These are phyloP conservation scores for Alternaria consortialis DNA, from an alignment of 2,329 filamentous ascomycete species.

Conservation along the genomic window DNA sequence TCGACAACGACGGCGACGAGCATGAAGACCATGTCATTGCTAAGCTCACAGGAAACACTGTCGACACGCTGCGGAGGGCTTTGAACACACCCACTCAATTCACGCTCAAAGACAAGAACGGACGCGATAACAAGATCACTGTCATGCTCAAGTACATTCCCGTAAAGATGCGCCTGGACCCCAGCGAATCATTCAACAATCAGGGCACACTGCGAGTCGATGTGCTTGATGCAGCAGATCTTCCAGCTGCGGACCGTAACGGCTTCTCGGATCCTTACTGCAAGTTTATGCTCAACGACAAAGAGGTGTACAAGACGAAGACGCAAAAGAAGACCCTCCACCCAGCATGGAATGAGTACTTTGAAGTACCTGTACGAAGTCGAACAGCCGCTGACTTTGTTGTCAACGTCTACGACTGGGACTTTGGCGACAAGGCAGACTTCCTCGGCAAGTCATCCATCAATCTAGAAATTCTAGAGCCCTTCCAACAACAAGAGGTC, in stretches of 20 bases:
- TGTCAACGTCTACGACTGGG: slow-evolving; percentile 90
- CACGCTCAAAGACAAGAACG: slow-evolving; percentile 79
- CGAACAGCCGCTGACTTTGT: slow-evolving; percentile 85
- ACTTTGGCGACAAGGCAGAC: slow-evolving; percentile 95
- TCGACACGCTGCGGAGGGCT: slow-evolving; percentile 87
- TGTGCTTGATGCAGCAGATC: slow-evolving; percentile 81
- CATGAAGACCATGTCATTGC: slow-evolving; percentile 79
- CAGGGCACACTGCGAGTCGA: slow-evolving; percentile 96
- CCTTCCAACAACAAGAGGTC: slow-evolving; percentile 82
- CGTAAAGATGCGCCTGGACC: slow-evolving; percentile 91
- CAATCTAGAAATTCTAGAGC: slow-evolving; percentile 80
- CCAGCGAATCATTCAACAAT: slow-evolving; percentile 98
- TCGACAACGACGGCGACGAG: slow-evolving; percentile 74
- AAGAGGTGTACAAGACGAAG: slow-evolving; percentile 94
- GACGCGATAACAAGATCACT: slow-evolving; percentile 79
- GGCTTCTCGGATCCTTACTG: slow-evolving; percentile 97
- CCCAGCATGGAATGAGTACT: slow-evolving; percentile 95
- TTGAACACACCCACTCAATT: slow-evolving; percentile 90
- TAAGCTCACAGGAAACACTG: slow-evolving; percentile 82
- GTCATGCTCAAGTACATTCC: slow-evolving; percentile 96
- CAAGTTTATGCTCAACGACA: slow-evolving; percentile 89
- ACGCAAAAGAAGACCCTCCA: slow-evolving; percentile 95
- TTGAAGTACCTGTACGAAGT: slow-evolving; percentile 83
- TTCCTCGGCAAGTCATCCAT: slow-evolving; percentile 81
- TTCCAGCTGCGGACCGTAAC: slow-evolving; percentile 95